Percentiles rank a stretch among this genome's conserved stretches.
These are phyloP conservation scores for Apium graveolens DNA, from an alignment of 129 eudicot genomes.

Conservation along the genomic window DNA sequence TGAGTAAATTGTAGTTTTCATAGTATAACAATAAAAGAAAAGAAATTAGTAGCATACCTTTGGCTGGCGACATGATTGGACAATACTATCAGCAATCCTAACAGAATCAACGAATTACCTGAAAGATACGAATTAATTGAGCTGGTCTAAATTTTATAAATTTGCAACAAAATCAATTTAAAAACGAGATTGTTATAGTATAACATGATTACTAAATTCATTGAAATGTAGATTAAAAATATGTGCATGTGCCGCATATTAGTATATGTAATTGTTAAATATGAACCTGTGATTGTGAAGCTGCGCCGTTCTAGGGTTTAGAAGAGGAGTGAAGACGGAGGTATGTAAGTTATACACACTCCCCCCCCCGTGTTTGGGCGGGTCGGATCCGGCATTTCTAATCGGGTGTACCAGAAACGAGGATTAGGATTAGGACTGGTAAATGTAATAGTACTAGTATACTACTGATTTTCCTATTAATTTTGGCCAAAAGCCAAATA, in stretches of 20 bases:
- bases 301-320: not conserved
- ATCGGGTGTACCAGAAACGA: too few species aligned
- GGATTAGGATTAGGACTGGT: too few species aligned
- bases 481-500: too few species aligned
- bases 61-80: not conserved
- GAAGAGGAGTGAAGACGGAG: not conserved
- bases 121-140: not conserved
- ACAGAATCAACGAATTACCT: not conserved
- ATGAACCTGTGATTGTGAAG: not conserved
- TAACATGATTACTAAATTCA: not conserved
- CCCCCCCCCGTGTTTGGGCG: not conserved
- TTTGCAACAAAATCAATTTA: not conserved
- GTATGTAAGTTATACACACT: not conserved
- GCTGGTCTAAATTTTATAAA: not conserved
- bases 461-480: too few species aligned
- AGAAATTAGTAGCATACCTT: not conserved
- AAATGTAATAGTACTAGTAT: too few species aligned
- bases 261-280: too few species aligned
- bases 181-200: not conserved
- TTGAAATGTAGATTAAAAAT: not conserved
- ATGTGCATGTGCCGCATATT: not conserved
- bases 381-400: not conserved
- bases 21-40: not conserved
- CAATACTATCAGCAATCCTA: not conserved
- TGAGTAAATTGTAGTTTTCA: too few species aligned